These are phyloP conservation scores for Pichia heedii DNA, from an alignment of 805 yeast genomes.

Conservation along the genomic window DNA sequence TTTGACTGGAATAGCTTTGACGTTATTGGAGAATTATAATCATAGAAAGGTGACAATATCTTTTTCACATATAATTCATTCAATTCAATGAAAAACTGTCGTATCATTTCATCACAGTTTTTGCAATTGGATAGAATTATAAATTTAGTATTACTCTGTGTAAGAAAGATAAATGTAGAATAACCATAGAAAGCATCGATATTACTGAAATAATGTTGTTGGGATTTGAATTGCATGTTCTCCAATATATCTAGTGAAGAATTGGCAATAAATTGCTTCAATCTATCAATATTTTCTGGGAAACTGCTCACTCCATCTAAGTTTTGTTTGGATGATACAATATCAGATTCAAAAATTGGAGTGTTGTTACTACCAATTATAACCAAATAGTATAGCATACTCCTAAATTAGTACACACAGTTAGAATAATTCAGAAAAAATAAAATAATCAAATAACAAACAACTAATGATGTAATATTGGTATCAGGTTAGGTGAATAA, in stretches of 20 bases:
- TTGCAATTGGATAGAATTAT: constrained; percentile 57
- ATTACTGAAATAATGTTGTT: constrained; percentile 57
- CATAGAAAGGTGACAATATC: constrained; percentile 78
- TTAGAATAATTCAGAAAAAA: no score
- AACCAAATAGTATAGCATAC: constrained; percentile 85
- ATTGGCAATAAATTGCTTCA: constrained; percentile 82
- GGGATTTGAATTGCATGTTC: constrained; percentile 74
- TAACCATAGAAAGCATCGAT: constrained; percentile 83
- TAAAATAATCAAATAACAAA: no score
- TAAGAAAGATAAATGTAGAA: constrained; percentile 72
- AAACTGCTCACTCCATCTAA: constrained; percentile 59
- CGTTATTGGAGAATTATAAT: constrained; percentile 62
- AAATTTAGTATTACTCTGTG: constrained; percentile 81
- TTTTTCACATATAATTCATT: constrained; percentile 86
- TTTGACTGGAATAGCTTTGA: constrained; percentile 69
- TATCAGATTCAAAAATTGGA: constrained; percentile 82
- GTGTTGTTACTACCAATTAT: constrained; percentile 80
- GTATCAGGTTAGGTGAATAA: no score
- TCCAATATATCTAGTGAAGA: constrained; percentile 88
- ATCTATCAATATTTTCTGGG: constrained; percentile 61
- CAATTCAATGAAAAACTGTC: constrained; percentile 75
- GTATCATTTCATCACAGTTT: constrained; percentile 59
- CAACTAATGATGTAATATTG: background rate
- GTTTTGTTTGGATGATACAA: constrained; percentile 63
- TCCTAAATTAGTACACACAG: no score